Evolutionary conservation across 768 basidiomycete species (phyloP), one percentile per base, ranked within the genome.

Genomic region (Strobilomyces echinocephalus): DNA sequence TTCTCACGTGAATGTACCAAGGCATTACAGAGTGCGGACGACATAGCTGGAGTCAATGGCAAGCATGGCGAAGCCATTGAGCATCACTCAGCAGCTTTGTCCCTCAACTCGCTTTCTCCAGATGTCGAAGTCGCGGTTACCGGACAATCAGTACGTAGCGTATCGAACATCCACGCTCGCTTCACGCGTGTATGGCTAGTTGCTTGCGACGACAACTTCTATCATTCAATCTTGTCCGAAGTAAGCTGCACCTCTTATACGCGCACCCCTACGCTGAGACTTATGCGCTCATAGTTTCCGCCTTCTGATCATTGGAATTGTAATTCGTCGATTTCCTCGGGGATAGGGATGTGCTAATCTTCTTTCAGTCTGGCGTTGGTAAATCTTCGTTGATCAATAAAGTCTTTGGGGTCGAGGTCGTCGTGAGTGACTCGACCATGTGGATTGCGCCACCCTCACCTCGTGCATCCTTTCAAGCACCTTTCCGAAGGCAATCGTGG

Each of bases 251-350:
- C 3, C 12, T 14, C 11, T 40, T 8, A 1, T 20, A 3, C 33
- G 5, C n/a, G 18, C 15, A 18, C 11, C 34, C 26, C 5, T n/a
- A 24, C 8, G 3, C 34, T 47, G 9, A 50, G 21, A 8, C 1
- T n/a, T 10, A 2, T 9, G 1, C 15, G 2, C 12, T 2, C 24
- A 12, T 33, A 61, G 60, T 30, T 61, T 60, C 42, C 49, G 60
- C 14, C 35, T 61, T n/a, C 8, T 60, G 30, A 34, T 60, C 1
- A 61, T 60, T 8, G 60, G 60, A 1, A 62, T 62, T 50, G 60
- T 60, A 33, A 48, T 4, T 4, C n/a, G 1, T 20, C 15, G 6
- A 1, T 38, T n/a, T 31, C 28, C 9, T 46, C 8, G 1, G 9
- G 3, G 18, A 42, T 34, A 15, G 11, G 34, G 5, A 41, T 36